Percentiles rank a stretch among this genome's conserved stretches.
These are phyloP conservation scores for Dillenia suffruticosa DNA, from an alignment of 164 flowering plant genomes.

Conservation along the genomic window DNA sequence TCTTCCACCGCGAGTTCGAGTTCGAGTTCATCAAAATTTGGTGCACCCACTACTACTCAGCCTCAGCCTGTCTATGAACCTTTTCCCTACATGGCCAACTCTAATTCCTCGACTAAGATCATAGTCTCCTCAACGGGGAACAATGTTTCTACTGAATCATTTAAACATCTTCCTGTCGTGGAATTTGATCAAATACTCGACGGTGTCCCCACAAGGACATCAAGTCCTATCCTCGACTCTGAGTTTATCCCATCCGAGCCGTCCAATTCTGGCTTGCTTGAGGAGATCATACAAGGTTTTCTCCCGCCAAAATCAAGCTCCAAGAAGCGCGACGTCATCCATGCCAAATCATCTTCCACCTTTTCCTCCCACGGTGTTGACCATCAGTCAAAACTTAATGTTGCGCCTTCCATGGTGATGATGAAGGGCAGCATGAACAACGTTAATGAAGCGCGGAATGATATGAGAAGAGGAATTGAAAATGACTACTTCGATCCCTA, in stretches of 20 bases:
- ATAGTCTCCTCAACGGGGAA: background rate
- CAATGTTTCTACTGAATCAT: background rate
- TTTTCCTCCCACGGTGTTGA: background rate
- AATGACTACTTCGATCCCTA: constrained; percentile 10
- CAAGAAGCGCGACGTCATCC: background rate
- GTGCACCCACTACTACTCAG: too few relatives aligned
- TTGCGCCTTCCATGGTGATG: background rate
- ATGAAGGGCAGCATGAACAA: too few relatives aligned
- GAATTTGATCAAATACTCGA: constrained; percentile 1
- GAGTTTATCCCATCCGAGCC: constrained; percentile 47
- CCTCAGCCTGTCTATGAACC: background rate
- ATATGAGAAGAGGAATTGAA: constrained; percentile 5
- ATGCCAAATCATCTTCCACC: too few relatives aligned
- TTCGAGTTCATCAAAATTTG: too few relatives aligned
- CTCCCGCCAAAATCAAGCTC: constrained; percentile 50
- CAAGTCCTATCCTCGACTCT: constrained; percentile 7
- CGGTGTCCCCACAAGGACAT: background rate
- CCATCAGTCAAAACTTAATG: background rate
- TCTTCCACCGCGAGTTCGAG: constrained; percentile 10
- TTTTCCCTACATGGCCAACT: background rate
- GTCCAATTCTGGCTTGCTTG: constrained; percentile 57
- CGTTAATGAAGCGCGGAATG: background rate
- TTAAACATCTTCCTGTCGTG: background rate
- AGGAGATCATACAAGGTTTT: constrained; percentile 61
- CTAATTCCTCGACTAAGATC: background rate